Conservation (phyloP, 164 flowering plant species). For the Tetrastigma voinierianum region DNA sequence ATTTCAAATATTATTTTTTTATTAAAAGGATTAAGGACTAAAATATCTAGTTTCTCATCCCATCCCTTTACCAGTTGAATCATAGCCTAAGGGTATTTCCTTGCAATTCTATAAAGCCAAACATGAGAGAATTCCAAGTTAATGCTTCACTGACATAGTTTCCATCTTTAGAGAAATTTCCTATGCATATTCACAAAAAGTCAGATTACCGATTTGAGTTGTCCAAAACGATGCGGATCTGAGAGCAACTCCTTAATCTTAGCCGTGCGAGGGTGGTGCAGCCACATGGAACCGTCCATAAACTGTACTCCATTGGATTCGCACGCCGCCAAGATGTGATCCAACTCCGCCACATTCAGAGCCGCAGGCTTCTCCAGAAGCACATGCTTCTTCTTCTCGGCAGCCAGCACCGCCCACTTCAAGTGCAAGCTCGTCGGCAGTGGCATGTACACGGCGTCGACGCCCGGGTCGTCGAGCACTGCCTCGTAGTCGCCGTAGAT, state of each 20-base stretch:
- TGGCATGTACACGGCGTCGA: conserved; percentile 49
- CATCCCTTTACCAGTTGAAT: no score
- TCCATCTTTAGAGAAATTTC: not conserved
- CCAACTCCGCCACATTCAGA: conserved; percentile 27
- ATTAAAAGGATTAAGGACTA: no score
- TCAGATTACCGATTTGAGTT: conserved; percentile 20
- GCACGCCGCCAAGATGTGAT: conserved; percentile 34
- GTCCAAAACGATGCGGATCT: conserved; percentile 22
- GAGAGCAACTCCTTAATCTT: conserved; percentile 32
- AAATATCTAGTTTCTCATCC: no score
- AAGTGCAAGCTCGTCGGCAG: conserved; percentile 41
- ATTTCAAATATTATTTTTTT: no score
- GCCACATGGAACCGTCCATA: conserved; percentile 60
- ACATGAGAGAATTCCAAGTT: no score
- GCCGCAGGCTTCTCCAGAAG: conserved; percentile 49
- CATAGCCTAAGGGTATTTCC: no score
- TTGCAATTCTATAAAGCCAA: no score
- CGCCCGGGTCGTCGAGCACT: conserved; percentile 32
- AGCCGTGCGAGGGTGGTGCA: conserved; percentile 44
- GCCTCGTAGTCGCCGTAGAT: conserved; percentile 37
- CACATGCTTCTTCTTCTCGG: conserved; percentile 40
- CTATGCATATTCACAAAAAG: not conserved
- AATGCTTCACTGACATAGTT: no score
- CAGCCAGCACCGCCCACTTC: conserved; percentile 43
- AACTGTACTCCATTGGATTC: conserved; percentile 42